Percentiles rank a stretch among this genome's conserved stretches.
phyloP scores from a whole-genome alignment of 129 eudicot species.

The Deinandra increscens region DNA sequence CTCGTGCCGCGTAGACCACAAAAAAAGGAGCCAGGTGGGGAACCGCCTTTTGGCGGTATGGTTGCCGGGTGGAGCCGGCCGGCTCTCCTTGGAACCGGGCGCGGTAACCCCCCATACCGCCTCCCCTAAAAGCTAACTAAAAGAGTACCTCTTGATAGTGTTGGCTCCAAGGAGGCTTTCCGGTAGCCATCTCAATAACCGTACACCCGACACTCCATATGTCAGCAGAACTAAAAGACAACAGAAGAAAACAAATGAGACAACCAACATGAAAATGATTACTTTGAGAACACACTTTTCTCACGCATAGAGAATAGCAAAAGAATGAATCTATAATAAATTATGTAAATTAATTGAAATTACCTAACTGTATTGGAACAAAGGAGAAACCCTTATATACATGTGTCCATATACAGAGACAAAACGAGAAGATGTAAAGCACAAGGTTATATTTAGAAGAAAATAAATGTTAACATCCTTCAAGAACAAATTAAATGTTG shows the following conservation, averaged over 20 bases:
- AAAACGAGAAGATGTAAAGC: not conserved
- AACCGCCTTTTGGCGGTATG: too few relatives aligned
- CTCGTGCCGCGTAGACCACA: too few relatives aligned
- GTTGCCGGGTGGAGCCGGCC: too few relatives aligned
- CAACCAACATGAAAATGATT: not conserved
- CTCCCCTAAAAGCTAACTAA: not conserved
- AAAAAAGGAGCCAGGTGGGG: too few relatives aligned
- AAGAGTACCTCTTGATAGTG: constrained; percentile 64
- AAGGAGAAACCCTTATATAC: too few relatives aligned
- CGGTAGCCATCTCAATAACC: constrained; percentile 82
- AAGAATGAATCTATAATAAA: not conserved
- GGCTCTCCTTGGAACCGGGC: too few relatives aligned
- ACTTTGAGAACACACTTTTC: not conserved
- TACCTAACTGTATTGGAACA: too few relatives aligned
- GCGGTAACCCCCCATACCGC: too few relatives aligned
- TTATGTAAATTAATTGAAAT: too few relatives aligned
- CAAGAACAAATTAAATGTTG: not conserved
- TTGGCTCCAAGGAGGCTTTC: constrained; percentile 94
- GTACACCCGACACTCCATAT: constrained; percentile 95
- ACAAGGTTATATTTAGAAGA: not conserved
- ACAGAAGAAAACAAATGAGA: constrained; percentile 8
- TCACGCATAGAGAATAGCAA: not conserved
- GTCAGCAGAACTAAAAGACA: constrained; percentile 66
- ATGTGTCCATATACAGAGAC: constrained; percentile 7
- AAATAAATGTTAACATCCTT: not conserved